These are phyloP conservation scores for Emergomyces africanus DNA, from an alignment of 2,329 filamentous ascomycete species.

Conservation along the genomic window DNA sequence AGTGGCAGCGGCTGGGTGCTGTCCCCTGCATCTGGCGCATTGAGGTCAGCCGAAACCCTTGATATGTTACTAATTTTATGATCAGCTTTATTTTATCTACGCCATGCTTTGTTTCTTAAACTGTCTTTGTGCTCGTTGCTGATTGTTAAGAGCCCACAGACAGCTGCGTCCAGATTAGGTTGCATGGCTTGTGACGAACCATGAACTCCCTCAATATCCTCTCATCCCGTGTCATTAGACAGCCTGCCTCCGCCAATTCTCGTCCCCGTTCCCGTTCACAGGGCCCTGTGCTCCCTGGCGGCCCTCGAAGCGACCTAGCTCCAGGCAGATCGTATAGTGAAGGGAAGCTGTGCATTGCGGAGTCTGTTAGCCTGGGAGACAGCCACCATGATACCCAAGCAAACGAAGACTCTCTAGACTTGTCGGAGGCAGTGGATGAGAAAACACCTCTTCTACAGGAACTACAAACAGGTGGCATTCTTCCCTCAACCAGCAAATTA, in stretches of 20 bases:
- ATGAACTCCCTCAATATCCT: constrained; percentile 98
- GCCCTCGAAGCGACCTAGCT: constrained; percentile 21
- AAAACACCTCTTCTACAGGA: constrained; percentile 53
- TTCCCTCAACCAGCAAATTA: constrained; percentile 26
- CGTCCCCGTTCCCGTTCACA: constrained; percentile 44
- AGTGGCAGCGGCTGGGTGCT: constrained; percentile 13
- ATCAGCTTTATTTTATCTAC: constrained; percentile 6
- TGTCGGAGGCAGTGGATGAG: constrained; percentile 40
- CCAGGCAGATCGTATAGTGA: constrained; percentile 33
- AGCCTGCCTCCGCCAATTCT: constrained; percentile 38
- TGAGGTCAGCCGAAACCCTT: constrained; percentile 20
- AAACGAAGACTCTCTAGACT: constrained; percentile 26
- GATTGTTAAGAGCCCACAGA: constrained; percentile 14
- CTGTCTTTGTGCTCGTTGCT: not conserved
- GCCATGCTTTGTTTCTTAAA: not conserved
- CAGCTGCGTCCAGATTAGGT: constrained; percentile 19
- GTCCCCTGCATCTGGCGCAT: constrained; percentile 25
- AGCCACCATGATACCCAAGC: constrained; percentile 27
- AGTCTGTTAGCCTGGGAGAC: constrained; percentile 15
- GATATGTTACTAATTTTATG: not conserved
- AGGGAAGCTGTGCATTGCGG: constrained; percentile 23
- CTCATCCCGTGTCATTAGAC: constrained; percentile 64
- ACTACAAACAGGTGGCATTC: constrained; percentile 20
- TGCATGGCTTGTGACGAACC: constrained; percentile 43
- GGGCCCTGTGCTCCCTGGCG: constrained; percentile 29